Conservation (phyloP, 768 basidiomycete species). For the Leccinum sublutescens region DNA sequence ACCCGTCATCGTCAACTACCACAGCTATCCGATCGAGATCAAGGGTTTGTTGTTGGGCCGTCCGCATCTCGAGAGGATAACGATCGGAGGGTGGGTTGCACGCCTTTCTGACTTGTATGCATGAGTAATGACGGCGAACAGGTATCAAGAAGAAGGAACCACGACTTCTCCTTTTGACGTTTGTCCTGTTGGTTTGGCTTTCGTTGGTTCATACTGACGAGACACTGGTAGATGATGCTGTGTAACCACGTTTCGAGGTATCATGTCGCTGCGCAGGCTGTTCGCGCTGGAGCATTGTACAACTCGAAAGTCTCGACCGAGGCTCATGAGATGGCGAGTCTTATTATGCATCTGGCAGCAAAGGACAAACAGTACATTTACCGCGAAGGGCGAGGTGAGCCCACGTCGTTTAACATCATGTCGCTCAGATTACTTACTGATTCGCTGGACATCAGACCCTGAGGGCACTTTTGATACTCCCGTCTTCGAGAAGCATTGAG, state of each 20-base stretch:
- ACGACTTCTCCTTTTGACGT: slow-evolving; percentile 84
- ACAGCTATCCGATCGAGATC: slow-evolving; percentile 75
- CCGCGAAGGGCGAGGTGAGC: slow-evolving; percentile 53
- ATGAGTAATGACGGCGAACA: slow-evolving; percentile 12
- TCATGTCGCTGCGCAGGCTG: slow-evolving; percentile 59
- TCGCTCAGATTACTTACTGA: background rate
- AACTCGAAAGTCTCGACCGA: slow-evolving; percentile 56
- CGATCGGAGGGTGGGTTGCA: slow-evolving; percentile 47
- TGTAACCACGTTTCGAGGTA: slow-evolving; percentile 68
- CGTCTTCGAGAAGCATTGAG: slow-evolving; percentile 29
- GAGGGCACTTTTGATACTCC: slow-evolving; percentile 46
- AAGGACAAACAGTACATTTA: slow-evolving; percentile 65
- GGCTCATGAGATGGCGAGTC: slow-evolving; percentile 56
- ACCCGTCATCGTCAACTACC: slow-evolving; percentile 79
- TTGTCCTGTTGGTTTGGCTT: slow-evolving; percentile 20
- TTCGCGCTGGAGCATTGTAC: slow-evolving; percentile 50
- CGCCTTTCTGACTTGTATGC: background rate
- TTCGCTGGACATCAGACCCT: slow-evolving; percentile 26
- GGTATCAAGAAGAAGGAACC: slow-evolving; percentile 70
- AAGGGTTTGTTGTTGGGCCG: slow-evolving; percentile 64
- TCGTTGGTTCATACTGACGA: background rate
- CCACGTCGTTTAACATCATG: no score
- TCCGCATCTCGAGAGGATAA: slow-evolving; percentile 46
- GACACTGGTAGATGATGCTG: slow-evolving; percentile 62
- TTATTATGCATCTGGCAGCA: slow-evolving; percentile 56